Base-by-base conservation (phyloP, 2,329 filamentous ascomycete genomes). In the Ophidiomyces ophidiicola region DNA sequence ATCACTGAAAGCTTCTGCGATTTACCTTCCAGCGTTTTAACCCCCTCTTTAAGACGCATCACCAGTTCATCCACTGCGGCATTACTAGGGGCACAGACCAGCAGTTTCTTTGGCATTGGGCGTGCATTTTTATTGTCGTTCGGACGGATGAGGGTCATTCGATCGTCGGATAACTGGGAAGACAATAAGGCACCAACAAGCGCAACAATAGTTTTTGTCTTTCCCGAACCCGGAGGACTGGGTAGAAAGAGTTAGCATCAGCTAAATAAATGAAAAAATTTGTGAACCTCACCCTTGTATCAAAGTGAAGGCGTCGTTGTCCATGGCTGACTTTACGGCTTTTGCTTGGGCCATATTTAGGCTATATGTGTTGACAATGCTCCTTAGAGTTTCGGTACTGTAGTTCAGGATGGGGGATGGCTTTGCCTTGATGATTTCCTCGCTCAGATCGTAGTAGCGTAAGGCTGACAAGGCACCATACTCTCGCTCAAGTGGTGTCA, bases 51-150 rank as follows among this genome's bases (percentile, higher is more conserved):
- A 53, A 98, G 72, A 64, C 90, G 80, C 58, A 94, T 78, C 12
- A 98, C 90, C 46, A 98, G 59, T 59, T 98, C 90, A 57, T 98
- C 90, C 4, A 98, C 90, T 21, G 90, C 90, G 5, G 90, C 90
- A 59, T 98, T 98, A 69, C 87, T 96, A 10, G 90, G 90, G n/a
- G 90, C 90, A 55, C 90, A 98, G 17, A 98, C 84, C 18, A 98
- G 72, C 18, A 98, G 69, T 59, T 96, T 98, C 63, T 93, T 94
- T 2, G 74, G 57, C 1, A 56, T 53, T 30, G 53, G 58, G 46
- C 49, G 51, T 43, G 47, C 53, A 36, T 51, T 50, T 46, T 46
- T 35, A n/a, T 63, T 46, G 51, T 60, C 44, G 15, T 36, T 50
- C 61, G 64, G 65, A 15, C 64, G 61, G 11, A 57, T 57, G 26